phyloP scores from a whole-genome alignment of 2,329 filamentous ascomycete genomes.

The Penicillium sclerotigenum region DNA sequence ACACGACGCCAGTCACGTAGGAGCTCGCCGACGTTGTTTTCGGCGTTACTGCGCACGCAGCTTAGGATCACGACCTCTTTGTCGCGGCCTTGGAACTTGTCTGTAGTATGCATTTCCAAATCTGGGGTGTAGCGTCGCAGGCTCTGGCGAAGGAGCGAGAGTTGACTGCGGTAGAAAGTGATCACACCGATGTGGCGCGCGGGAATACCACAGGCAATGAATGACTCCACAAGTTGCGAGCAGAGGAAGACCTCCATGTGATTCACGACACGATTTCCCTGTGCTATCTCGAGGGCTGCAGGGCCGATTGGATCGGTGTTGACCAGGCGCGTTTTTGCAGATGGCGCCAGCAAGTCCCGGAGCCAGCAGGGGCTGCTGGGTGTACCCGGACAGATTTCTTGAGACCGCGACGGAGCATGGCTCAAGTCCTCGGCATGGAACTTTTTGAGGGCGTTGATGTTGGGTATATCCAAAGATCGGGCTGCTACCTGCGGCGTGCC shows the following conservation, averaged over 20 bases:
- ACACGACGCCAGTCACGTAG: conserved; percentile 88
- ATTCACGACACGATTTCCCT: conserved; percentile 86
- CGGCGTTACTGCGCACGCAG: conserved; percentile 82
- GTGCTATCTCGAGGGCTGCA: conserved; percentile 59
- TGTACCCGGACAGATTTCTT: conserved; percentile 56
- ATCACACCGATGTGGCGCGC: conserved; percentile 84
- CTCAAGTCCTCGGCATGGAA: conserved; percentile 49
- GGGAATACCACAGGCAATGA: conserved; percentile 72
- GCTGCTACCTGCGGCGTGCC: conserved; percentile 73
- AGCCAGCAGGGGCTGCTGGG: conserved; percentile 67
- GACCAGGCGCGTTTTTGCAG: conserved; percentile 75
- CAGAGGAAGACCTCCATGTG: conserved; percentile 74
- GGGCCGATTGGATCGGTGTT: conserved; percentile 77
- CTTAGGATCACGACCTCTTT: conserved; percentile 88
- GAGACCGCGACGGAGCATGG: conserved; percentile 18
- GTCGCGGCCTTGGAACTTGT: conserved; percentile 94
- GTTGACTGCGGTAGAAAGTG: conserved; percentile 92
- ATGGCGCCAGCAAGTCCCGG: conserved; percentile 64
- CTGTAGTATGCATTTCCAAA: conserved; percentile 94
- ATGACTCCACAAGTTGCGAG: conserved; percentile 73
- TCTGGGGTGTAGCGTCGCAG: conserved; percentile 58
- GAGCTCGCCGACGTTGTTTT: conserved; percentile 79
- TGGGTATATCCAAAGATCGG: conserved; percentile 65
- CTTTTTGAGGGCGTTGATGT: conserved; percentile 58
- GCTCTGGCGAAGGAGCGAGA: conserved; percentile 73